Evolutionary conservation across 108 stramenopile species (phyloP).

Genomic region (Mediolabrus comicus): DNA sequence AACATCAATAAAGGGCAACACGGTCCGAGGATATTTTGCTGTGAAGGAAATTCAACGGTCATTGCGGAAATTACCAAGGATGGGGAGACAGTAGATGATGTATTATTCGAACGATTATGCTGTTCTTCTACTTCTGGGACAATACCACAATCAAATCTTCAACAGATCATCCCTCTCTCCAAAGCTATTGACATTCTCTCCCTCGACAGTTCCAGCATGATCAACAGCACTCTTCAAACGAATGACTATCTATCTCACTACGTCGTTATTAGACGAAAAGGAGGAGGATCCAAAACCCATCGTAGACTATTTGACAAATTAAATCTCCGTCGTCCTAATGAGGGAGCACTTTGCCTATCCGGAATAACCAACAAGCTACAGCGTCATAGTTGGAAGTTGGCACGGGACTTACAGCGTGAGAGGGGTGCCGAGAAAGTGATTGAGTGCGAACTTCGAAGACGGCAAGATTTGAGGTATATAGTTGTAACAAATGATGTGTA

Average conservation of each 20-base stretch:
- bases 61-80: constrained; percentile 33
- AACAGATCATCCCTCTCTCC: constrained; percentile 24
- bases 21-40: constrained; percentile 8
- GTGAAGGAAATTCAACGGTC: constrained; percentile 23
- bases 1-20: neutral
- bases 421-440: constrained; percentile 40
- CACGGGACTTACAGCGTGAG: constrained; percentile 40
- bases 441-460: constrained; percentile 43
- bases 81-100: constrained; percentile 45
- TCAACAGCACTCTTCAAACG: constrained; percentile 5
- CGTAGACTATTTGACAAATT: constrained; percentile 49
- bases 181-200: constrained; percentile 26
- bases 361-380: constrained; percentile 32
- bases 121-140: neutral
- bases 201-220: neutral
- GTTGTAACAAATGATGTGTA: constrained; percentile 52
- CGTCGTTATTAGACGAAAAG: constrained; percentile 45
- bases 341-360: constrained; percentile 46
- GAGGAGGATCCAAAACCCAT: constrained; percentile 48
- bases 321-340: constrained; percentile 39
- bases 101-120: constrained; percentile 22
- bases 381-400: constrained; percentile 32
- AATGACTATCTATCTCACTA: constrained; percentile 36
- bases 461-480: constrained; percentile 33
- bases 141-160: neutral